Base-by-base conservation (phyloP, 2,329 filamentous ascomycete species). In the Colletotrichum sp. region DNA sequence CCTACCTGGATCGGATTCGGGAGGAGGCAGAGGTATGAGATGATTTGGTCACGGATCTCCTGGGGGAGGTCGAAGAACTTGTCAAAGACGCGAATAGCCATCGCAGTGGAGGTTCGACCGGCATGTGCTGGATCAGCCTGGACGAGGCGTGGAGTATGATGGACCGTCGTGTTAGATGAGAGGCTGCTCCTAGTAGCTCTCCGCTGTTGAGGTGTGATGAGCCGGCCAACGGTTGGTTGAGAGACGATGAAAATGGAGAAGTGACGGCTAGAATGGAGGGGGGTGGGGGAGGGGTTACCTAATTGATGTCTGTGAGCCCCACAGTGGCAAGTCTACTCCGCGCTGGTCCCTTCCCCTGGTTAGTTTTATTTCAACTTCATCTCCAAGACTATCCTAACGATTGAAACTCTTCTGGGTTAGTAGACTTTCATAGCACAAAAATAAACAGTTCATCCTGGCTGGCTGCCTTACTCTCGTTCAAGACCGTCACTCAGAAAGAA, bases 31-130 rank as follows among this genome's bases (percentile, higher is more conserved):
- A 80, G 61, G 62, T 79, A 72, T 8, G 74, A 68, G 18, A 81
- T 72, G 58, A 81, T 80, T 58, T 79, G 76, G 21, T 79, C 77
- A 36, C 79, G 79, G 21, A 81, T 75, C 70, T 81, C 80, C 11
- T 75, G 57, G 12, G 80, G 79, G 15, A 81, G 77, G 69, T 81
- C 78, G 31, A 80, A 80, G 63, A 81, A 81, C 58, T 73, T 71
- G 29, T 76, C 68, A 47, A 80, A 80, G 16, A 38, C 72, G 57
- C 24, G 11, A 31, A 4, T 21, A 51, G 68, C 62, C 71, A 73
- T 73, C 34, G 31, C 24, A 13, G 13, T 43, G 31, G 36, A 68
- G 11, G 16, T 12, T 51, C 47, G 27, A 33, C 21, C 31, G 7
- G n/a, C 13, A 16, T 21, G 27, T 34, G 6, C 7, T 16, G 31